phyloP scores from a whole-genome alignment of 352 stramenopile genomes.

The Saprolegnia parasitica region DNA sequence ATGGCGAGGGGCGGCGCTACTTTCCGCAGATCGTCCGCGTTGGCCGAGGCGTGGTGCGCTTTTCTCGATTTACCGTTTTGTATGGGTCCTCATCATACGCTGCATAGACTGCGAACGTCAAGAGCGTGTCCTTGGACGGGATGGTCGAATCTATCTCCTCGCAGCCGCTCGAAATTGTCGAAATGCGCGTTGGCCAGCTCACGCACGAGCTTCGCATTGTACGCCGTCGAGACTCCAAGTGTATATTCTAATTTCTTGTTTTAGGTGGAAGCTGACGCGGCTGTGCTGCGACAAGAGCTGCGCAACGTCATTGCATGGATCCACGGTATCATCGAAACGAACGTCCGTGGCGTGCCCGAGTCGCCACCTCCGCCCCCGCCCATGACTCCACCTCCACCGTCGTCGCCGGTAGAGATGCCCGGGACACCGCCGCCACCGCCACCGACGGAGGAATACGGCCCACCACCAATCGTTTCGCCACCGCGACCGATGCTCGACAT shows the following conservation, averaged over 20 bases:
- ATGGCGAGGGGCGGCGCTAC: slow-evolving; percentile 90
- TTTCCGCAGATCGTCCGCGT: slow-evolving; percentile 94
- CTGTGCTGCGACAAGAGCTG: slow-evolving; percentile 59
- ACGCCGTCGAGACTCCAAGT: background rate
- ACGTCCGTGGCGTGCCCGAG: background rate
- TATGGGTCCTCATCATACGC: slow-evolving; percentile 9
- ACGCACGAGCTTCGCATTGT: slow-evolving; percentile 52
- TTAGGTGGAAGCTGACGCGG: slow-evolving; percentile 71
- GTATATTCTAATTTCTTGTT: background rate
- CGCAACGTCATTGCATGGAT: slow-evolving; percentile 70
- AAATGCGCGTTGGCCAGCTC: slow-evolving; percentile 53
- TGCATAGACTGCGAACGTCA: slow-evolving; percentile 61
- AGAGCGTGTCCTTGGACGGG: slow-evolving; percentile 73
- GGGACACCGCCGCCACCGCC: background rate
- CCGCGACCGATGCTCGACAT: background rate
- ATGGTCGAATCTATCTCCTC: slow-evolving; percentile 81
- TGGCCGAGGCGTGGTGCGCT: slow-evolving; percentile 68
- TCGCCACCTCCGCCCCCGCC: slow-evolving; percentile 13
- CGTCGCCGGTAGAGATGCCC: background rate
- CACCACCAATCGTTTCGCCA: background rate
- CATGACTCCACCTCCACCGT: background rate
- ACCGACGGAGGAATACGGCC: background rate
- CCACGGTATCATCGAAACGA: slow-evolving; percentile 31
- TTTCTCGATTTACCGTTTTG: too few species aligned
- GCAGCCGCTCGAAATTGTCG: slow-evolving; percentile 63